Evolutionary conservation across 208 protist genomes (phyloP), one percentile per base, ranked within the genome.

Genomic region (Trypanosoma platydactyli): DNA sequence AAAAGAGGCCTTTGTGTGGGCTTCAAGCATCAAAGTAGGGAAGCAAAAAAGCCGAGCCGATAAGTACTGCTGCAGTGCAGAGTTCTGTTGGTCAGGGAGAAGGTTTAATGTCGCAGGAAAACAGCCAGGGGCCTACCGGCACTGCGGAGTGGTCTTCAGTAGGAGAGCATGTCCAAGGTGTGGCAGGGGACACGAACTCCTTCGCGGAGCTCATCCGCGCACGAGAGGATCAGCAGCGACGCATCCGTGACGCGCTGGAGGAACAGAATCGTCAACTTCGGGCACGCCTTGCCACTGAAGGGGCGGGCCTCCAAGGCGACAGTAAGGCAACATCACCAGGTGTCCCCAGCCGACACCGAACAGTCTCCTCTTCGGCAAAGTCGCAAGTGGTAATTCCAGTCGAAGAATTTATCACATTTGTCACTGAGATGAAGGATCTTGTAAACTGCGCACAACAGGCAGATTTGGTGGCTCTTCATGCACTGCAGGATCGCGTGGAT

Each of bases 381-480:
- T 33, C 41, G 24, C 54, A 42, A 15, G 15, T 33, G 13, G 65
- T 61, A 9, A 38, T 38, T 9, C 29, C 56, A 16, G 12, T 60
- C 11, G 51, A 62, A 44, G 66, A 72, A 6, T 59, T 63, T 30
- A 65, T 72, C 27, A 55, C 42, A 18, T 62, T 63, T 55, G 54
- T 72, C 22, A 63, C 66, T 18, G 57, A 72, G 35, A 69, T 69
- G 64, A 60, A 72, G 56, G 42, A 72, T 11, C 59, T 64, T 24
- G 25, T 72, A 42, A 58, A 57, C 54, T 55, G 12, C 51, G 55
- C 66, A n/a, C 54, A 72, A 33, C 40, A 65, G 41, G 55, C 55
- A 4, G 66, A 72, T 30, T 29, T 62, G 33, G 66, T 56, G 11
- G 56, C 49, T 4, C 41, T 62, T n/a, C 57, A 60, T 15, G 54